Evolutionary conservation across 2,329 filamentous ascomycete species (phyloP).

Genomic region (Exophiala lecanii-corni): DNA sequence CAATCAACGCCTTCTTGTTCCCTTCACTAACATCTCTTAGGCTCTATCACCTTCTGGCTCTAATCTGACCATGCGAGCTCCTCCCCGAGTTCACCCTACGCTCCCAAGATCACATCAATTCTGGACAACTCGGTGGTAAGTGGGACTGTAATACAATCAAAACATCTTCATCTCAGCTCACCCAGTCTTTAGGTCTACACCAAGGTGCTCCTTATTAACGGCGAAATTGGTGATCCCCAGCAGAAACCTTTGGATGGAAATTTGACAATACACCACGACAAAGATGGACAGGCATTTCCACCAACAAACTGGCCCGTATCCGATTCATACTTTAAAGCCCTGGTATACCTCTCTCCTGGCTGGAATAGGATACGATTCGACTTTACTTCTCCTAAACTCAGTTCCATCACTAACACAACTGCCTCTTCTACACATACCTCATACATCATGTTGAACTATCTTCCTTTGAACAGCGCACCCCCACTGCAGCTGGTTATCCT

Average conservation of each 20-base stretch:
- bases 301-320: constrained; percentile 79
- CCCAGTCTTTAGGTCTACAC: constrained; percentile 85
- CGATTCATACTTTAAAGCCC: constrained; percentile 84
- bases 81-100: constrained; percentile 69
- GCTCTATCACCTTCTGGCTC: constrained; percentile 26
- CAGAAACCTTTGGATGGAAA: constrained; percentile 70
- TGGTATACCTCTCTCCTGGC: constrained; percentile 86
- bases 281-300: constrained; percentile 69
- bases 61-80: constrained; percentile 39
- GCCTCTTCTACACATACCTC: constrained; percentile 70
- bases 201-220: constrained; percentile 77
- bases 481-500: constrained; percentile 87
- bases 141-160: constrained; percentile 22
- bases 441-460: constrained; percentile 78
- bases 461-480: constrained; percentile 71
- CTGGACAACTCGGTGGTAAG: constrained; percentile 80
- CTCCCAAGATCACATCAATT: constrained; percentile 74
- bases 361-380: constrained; percentile 85
- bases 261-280: constrained; percentile 72
- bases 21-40: constrained; percentile 28
- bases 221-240: constrained; percentile 70
- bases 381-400: constrained; percentile 77
- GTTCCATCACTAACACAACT: constrained; percentile 55
- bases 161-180: too few species aligned
- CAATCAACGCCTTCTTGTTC: constrained; percentile 1